Percentiles rank a stretch among this genome's conserved stretches.
Evolutionary conservation across 257 asterid species (phyloP).

Genomic region (Jaltomata sinuosa): DNA sequence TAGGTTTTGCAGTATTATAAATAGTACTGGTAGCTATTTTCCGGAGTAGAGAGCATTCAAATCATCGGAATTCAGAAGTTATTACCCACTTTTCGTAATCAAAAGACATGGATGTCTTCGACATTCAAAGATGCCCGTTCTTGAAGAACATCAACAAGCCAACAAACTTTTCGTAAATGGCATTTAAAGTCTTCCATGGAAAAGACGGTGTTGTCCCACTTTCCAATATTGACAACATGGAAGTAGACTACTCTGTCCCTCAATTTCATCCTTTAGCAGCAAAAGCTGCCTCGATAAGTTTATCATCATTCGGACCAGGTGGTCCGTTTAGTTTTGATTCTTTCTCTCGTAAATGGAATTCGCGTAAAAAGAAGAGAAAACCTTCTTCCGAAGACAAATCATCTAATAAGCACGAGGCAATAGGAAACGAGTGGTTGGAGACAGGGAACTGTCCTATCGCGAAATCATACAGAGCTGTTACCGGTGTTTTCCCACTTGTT

Average conservation of each 20-base stretch:
- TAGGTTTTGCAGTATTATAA: neutral
- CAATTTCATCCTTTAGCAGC: conserved; percentile 47
- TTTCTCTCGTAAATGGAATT: conserved; percentile 30
- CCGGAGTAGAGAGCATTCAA: too few relatives aligned
- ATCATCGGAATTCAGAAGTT: too few relatives aligned
- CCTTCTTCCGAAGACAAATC: conserved; percentile 23
- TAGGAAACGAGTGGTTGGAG: conserved; percentile 59
- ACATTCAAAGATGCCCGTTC: conserved; percentile 57
- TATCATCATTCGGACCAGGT: conserved; percentile 61
- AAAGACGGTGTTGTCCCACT: conserved; percentile 70
- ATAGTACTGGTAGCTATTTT: too few relatives aligned
- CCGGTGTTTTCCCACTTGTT: conserved; percentile 46
- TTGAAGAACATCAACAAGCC: too few relatives aligned
- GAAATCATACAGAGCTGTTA: conserved; percentile 57
- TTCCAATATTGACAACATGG: conserved; percentile 16
- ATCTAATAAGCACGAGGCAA: conserved; percentile 45
- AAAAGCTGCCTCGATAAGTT: conserved; percentile 56
- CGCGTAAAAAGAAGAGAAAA: conserved; percentile 37
- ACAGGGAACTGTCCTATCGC: conserved; percentile 70
- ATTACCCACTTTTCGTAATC: neutral
- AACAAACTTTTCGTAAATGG: too few relatives aligned
- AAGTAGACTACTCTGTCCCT: conserved; percentile 20
- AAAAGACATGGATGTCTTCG: conserved; percentile 36
- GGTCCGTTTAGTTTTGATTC: conserved; percentile 65
- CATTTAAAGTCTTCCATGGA: conserved; percentile 68